These are phyloP conservation scores for Cordyceps cicadae DNA, from an alignment of 2,329 filamentous ascomycete genomes.

Conservation along the genomic window DNA sequence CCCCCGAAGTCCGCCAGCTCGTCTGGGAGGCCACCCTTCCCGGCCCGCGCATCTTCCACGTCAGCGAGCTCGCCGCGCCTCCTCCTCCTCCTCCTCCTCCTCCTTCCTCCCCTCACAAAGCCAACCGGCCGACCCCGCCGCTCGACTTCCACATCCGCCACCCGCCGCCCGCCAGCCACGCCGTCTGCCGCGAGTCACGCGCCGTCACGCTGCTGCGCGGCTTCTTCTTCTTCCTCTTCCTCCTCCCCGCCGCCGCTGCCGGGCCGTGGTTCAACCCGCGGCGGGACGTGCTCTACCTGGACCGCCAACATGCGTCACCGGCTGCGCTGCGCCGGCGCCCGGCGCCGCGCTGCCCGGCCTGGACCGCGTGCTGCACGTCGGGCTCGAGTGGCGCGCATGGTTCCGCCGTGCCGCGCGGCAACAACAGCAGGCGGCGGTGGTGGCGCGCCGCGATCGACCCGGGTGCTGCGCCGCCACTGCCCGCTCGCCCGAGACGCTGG, in stretches of 20 bases:
- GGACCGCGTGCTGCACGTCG: constrained; percentile 21
- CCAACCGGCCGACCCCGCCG: background rate
- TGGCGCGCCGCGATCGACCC: too few relatives aligned
- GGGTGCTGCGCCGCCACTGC: too few relatives aligned
- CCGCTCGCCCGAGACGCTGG: too few relatives aligned
- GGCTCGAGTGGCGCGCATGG: constrained; percentile 23
- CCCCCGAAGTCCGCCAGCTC: constrained; percentile 21
- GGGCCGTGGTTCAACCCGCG: constrained; percentile 20
- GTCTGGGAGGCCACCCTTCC: constrained; percentile 24
- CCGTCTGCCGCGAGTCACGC: constrained; percentile 22
- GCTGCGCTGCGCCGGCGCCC: too few relatives aligned
- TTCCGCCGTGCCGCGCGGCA: constrained; percentile 19
- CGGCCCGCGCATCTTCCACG: constrained; percentile 22
- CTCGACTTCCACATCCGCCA: constrained; percentile 19
- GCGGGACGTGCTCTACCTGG: constrained; percentile 23
- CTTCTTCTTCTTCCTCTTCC: constrained; percentile 19
- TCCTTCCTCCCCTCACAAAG: too few relatives aligned
- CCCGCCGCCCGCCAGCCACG: constrained; percentile 15
- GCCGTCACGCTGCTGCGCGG: constrained; percentile 19
- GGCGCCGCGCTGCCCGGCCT: constrained; percentile 16
- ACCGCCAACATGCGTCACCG: constrained; percentile 19
- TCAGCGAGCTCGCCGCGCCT: constrained; percentile 14
- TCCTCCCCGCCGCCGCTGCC: too few relatives aligned
- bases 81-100: too few relatives aligned
- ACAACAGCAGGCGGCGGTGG: too few relatives aligned